Percentiles rank a stretch among this genome's conserved stretches.
phyloP scores from a whole-genome alignment of 1,284 basidiomycete species.

The Ceratobasidium sp. region DNA sequence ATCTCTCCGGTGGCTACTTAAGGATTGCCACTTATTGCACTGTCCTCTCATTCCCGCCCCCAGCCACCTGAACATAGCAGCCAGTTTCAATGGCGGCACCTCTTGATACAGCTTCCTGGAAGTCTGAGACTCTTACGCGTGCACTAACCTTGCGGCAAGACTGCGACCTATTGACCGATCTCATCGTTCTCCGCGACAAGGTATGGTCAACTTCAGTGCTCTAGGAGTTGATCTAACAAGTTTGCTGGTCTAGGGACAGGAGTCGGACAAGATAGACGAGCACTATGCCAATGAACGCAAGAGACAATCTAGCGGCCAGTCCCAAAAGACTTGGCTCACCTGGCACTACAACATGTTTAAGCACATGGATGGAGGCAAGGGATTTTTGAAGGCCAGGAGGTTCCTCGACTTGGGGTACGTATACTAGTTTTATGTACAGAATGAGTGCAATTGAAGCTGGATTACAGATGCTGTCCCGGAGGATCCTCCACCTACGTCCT shows the following conservation, averaged over 20 bases:
- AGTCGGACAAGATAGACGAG: conserved; percentile 18
- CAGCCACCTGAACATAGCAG: too few relatives aligned
- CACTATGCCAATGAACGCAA: conserved; percentile 29
- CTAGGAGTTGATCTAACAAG: conserved; percentile 64
- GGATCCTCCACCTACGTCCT: conserved; percentile 32
- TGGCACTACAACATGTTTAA: conserved; percentile 1
- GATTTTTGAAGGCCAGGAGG: neutral
- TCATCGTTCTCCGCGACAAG: conserved; percentile 7
- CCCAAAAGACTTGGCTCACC: neutral
- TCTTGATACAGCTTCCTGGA: conserved; percentile 25
- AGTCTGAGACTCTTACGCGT: conserved; percentile 27
- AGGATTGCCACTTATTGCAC: too few relatives aligned
- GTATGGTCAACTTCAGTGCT: neutral
- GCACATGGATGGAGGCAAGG: conserved; percentile 15
- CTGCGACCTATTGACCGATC: conserved; percentile 20
- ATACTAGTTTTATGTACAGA: neutral
- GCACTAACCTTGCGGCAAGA: conserved; percentile 15
- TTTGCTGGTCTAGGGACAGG: neutral
- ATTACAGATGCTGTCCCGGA: conserved; percentile 35
- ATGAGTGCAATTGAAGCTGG: neutral
- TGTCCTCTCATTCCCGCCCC: too few relatives aligned
- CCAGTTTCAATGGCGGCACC: conserved; percentile 2
- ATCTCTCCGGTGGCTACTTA: too few relatives aligned
- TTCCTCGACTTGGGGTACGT: conserved; percentile 42
- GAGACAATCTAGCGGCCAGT: neutral